Percentiles rank a stretch among this genome's conserved stretches.
phyloP scores from a whole-genome alignment of 352 stramenopile genomes.

The Pythium grandisporangium region DNA sequence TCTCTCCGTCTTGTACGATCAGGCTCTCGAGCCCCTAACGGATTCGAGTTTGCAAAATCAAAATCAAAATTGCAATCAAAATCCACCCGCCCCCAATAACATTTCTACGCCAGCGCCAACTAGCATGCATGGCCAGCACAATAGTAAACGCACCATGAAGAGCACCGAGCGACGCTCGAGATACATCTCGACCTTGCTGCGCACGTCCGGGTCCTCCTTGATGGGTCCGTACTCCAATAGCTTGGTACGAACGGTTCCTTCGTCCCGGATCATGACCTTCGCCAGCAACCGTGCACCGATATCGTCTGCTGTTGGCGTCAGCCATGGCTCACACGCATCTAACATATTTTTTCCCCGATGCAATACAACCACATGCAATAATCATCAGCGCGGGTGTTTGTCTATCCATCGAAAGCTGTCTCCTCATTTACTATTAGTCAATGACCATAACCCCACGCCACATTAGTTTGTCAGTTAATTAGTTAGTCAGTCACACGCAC shows the following conservation, averaged over 20 bases:
- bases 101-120: neutral
- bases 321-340: slow-evolving; percentile 59
- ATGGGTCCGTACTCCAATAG: slow-evolving; percentile 81
- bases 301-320: slow-evolving; percentile 70
- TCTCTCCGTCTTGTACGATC: slow-evolving; percentile 44
- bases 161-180: slow-evolving; percentile 70
- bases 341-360: neutral
- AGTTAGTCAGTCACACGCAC: too few species aligned
- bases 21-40: slow-evolving; percentile 17
- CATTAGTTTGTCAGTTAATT: too few species aligned
- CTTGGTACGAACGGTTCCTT: slow-evolving; percentile 61
- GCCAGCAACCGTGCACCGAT: slow-evolving; percentile 66
- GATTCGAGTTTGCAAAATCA: too few species aligned
- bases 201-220: slow-evolving; percentile 74
- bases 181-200: slow-evolving; percentile 81
- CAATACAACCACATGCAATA: too few species aligned
- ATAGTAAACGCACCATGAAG: slow-evolving; percentile 43
- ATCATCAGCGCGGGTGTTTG: too few species aligned
- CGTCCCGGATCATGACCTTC: slow-evolving; percentile 70
- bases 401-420: too few species aligned
- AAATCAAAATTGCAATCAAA: too few species aligned
- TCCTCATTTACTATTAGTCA: too few species aligned
- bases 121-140: neutral
- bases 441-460: too few species aligned
- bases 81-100: too few species aligned